Base-by-base conservation (phyloP, 306 rosid genomes). In the Luffa acutangula region DNA sequence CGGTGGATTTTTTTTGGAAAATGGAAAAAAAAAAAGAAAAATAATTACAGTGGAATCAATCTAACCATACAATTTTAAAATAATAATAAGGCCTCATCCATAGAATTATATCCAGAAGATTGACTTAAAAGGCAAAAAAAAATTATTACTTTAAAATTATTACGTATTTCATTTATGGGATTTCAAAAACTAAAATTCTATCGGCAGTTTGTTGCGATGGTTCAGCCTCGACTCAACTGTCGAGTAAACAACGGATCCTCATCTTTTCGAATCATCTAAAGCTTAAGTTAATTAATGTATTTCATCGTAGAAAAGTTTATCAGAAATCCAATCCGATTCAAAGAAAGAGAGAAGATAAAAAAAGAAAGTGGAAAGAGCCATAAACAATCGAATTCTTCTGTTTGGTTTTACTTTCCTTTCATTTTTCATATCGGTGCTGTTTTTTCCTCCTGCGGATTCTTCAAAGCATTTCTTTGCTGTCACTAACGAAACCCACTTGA, bases 401-500 rank as follows among this genome's bases (percentile, higher is more conserved):
- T 17, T 67, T 67, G 31, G 52, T 67, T n/a, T 67, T 67, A 67
- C 31, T 67, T 67, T 41, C 51, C 0, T 34, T 1, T 18, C 11
- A 60, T 31, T 78, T 64, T 48, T 20, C 63, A 18, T 14, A 54
- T 78, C 70, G 52, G 39, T 63, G 2, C 33, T 60, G 33, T 39
- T 59, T 64, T 21, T 17, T 33, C 42, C 31, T 14, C 14, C 53
- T 42, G 74, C 81, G 81, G 81, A 79, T 79, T 49, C 76, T 79
- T 49, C 76, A 37, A 65, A 66, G 76, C 76, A 17, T 66, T 43
- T 79, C 51, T 79, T 48, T 33, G 34, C 75, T 65, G 66, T 56
- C 71, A 77, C 56, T 62, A 58, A 60, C 36, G 2, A 77, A 33
- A 78, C 58, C 70, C 41, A 78, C 34, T 78, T 14, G 8, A 25